Conservation (phyloP, 2,329 filamentous ascomycete species). For the Venturia oleaginea region DNA sequence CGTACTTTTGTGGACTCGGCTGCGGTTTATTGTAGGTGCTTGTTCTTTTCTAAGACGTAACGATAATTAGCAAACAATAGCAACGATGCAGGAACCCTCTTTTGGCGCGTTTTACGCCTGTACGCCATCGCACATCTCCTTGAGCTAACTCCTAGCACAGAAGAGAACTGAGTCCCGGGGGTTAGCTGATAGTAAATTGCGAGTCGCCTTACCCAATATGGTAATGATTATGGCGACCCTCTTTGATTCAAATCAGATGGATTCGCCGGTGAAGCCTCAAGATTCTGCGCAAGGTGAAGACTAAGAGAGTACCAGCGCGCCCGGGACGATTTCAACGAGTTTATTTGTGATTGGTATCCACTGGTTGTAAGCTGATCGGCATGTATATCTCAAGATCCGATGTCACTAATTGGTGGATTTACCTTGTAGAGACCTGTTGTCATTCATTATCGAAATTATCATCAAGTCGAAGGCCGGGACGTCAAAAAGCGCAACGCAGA, state of each 20-base stretch:
- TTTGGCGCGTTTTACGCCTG: not conserved
- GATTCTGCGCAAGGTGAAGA: too few species aligned
- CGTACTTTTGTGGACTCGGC: not conserved
- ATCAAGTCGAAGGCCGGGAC: too few species aligned
- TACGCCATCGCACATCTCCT: not conserved
- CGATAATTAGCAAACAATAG: not conserved
- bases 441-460: too few species aligned
- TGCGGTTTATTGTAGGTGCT: not conserved
- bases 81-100: not conserved
- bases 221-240: not conserved
- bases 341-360: too few species aligned
- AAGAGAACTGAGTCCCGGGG: not conserved
- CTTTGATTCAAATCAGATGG: not conserved
- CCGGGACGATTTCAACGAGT: too few species aligned
- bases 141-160: not conserved
- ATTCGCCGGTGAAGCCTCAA: not conserved
- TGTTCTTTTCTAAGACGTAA: not conserved
- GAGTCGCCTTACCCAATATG: not conserved
- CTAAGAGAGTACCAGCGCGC: too few species aligned
- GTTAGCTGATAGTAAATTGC: not conserved
- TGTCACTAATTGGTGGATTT: too few species aligned
- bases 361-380: too few species aligned
- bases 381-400: too few species aligned
- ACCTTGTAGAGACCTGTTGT: too few species aligned
- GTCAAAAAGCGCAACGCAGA: too few species aligned